Evolutionary conservation across 352 stramenopile species (phyloP).

Genomic region (Phytophthora chlamydospora): DNA sequence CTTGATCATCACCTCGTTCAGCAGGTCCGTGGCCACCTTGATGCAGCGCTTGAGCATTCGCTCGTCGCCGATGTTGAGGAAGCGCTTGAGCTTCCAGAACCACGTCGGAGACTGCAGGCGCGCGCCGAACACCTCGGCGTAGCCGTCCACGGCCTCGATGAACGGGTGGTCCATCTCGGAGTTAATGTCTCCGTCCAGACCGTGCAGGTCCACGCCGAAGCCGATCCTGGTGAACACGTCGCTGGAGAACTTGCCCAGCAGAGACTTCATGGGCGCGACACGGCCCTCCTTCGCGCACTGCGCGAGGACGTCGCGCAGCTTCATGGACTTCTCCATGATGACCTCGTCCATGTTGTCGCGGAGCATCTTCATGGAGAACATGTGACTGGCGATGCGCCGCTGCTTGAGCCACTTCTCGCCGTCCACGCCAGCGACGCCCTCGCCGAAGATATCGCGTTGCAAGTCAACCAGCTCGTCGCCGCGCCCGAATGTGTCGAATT

Average conservation of each 20-base stretch:
- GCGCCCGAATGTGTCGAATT: slow-evolving; percentile 60
- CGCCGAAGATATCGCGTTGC: slow-evolving; percentile 53
- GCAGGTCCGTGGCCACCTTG: slow-evolving; percentile 40
- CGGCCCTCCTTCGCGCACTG: slow-evolving; percentile 15
- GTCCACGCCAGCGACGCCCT: slow-evolving; percentile 61
- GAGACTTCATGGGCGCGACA: slow-evolving; percentile 39
- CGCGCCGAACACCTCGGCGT: slow-evolving; percentile 31
- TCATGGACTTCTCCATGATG: slow-evolving; percentile 41
- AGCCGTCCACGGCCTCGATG: slow-evolving; percentile 53
- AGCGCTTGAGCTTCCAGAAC: slow-evolving; percentile 57
- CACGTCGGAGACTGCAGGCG: slow-evolving; percentile 56
- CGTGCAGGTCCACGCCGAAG: slow-evolving; percentile 71
- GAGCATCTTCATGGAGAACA: slow-evolving; percentile 65
- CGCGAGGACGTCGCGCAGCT: slow-evolving; percentile 40
- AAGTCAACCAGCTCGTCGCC: slow-evolving; percentile 37
- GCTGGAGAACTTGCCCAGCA: slow-evolving; percentile 68
- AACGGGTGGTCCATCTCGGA: slow-evolving; percentile 49
- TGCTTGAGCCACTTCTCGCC: slow-evolving; percentile 56
- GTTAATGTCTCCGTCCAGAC: slow-evolving; percentile 39
- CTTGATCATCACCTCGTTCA: slow-evolving; percentile 53
- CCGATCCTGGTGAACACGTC: slow-evolving; percentile 80
- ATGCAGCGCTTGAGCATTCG: slow-evolving; percentile 42
- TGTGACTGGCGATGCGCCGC: slow-evolving; percentile 76
- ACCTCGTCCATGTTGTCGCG: slow-evolving; percentile 41
- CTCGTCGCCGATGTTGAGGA: slow-evolving; percentile 45